Conservation (phyloP, 805 yeast genomes). For the Spathaspora gorwiae region DNA sequence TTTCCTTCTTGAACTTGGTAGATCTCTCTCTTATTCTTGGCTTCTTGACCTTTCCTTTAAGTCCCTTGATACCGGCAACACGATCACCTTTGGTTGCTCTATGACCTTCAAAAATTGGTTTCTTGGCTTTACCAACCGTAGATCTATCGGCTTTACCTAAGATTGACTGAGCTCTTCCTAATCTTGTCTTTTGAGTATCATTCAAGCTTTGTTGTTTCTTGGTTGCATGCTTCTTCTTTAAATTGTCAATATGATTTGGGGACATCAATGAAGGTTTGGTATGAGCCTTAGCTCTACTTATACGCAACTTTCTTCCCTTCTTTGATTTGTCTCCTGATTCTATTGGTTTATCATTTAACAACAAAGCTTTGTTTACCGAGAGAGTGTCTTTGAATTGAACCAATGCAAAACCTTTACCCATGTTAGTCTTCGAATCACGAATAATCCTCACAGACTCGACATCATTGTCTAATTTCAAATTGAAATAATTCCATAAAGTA, state of each 20-base stretch:
- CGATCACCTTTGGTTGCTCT: conserved; percentile 69
- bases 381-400: conserved; percentile 78
- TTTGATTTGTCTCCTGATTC: conserved; percentile 29
- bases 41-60: conserved; percentile 45
- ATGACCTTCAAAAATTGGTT: conserved; percentile 60
- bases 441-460: conserved; percentile 87
- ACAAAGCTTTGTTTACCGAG: conserved; percentile 75
- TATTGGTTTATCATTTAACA: conserved; percentile 66
- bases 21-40: conserved; percentile 57
- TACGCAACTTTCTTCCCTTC: conserved; percentile 75
- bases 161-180: conserved; percentile 74
- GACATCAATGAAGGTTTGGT: conserved; percentile 40
- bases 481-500: conserved; percentile 77
- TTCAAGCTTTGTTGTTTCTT: conserved; percentile 32
- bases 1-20: conserved; percentile 44
- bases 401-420: conserved; percentile 97
- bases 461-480: conserved; percentile 37
- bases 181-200: conserved; percentile 66
- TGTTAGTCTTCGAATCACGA: conserved; percentile 87
- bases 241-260: conserved; percentile 40
- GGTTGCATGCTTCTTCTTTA: conserved; percentile 20
- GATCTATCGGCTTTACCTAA: conserved; percentile 79
- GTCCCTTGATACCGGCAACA: conserved; percentile 58
- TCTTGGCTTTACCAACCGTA: conserved; percentile 44
- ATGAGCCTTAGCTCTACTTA: conserved; percentile 50